phyloP scores from a whole-genome alignment of 164 flowering plant genomes.

The Magnolia officinalis region DNA sequence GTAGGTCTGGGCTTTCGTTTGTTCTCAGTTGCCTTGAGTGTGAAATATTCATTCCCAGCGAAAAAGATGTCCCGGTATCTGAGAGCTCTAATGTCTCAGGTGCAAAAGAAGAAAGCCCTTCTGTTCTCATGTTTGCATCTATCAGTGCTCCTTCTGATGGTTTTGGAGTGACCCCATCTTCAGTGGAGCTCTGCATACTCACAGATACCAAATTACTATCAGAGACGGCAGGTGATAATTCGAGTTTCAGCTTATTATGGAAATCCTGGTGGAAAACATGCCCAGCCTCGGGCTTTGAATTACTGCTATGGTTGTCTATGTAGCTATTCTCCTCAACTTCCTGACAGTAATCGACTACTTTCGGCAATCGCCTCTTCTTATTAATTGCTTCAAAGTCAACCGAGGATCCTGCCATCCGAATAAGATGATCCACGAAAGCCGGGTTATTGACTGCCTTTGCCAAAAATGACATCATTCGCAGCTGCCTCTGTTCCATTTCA shows the following conservation, averaged over 20 bases:
- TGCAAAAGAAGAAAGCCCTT: slow-evolving; percentile 27
- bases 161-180: slow-evolving; percentile 56
- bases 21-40: slow-evolving; percentile 27
- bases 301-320: slow-evolving; percentile 45
- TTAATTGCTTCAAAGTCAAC: slow-evolving; percentile 62
- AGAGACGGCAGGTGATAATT: slow-evolving; percentile 78
- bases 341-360: slow-evolving; percentile 28
- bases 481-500: slow-evolving; percentile 75
- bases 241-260: slow-evolving; percentile 63
- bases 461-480: slow-evolving; percentile 40
- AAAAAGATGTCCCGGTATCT: slow-evolving; percentile 66
- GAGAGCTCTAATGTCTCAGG: slow-evolving; percentile 64
- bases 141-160: slow-evolving; percentile 41
- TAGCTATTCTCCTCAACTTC: slow-evolving; percentile 43
- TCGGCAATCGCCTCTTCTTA: slow-evolving; percentile 76
- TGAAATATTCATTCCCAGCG: slow-evolving; percentile 37
- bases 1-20: slow-evolving; percentile 27
- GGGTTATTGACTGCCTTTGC: slow-evolving; percentile 60
- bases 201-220: slow-evolving; percentile 64
- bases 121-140: slow-evolving; percentile 33
- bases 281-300: slow-evolving; percentile 46
- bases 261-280: slow-evolving; percentile 55
- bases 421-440: slow-evolving; percentile 57
- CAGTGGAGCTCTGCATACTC: slow-evolving; percentile 78
- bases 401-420: slow-evolving; percentile 49